phyloP scores from a whole-genome alignment of 495 filamentous ascomycete species.

The Aspergillus cavernicola region DNA sequence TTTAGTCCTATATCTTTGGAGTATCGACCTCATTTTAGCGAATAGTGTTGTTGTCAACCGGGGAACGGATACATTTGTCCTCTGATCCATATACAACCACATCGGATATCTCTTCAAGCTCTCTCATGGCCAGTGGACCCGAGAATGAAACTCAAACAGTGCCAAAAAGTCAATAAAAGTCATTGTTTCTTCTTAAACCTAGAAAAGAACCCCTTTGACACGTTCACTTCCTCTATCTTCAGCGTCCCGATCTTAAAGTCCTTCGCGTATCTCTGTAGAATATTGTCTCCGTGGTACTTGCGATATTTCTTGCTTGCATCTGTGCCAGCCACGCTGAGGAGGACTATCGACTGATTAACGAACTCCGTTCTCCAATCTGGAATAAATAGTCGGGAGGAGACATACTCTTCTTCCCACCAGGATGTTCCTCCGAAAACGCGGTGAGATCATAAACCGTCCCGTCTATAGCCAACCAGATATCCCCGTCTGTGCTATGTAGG shows the following conservation, averaged over 20 bases:
- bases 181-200: not conserved
- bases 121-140: too few relatives aligned
- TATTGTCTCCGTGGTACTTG: slow-evolving; percentile 11
- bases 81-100: too few relatives aligned
- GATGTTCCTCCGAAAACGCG: slow-evolving; percentile 8
- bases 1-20: too few relatives aligned
- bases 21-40: too few relatives aligned
- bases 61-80: too few relatives aligned
- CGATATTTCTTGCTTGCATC: slow-evolving; percentile 14
- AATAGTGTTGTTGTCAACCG: too few relatives aligned
- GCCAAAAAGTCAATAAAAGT: too few relatives aligned
- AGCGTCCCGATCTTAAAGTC: not conserved
- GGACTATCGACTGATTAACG: not conserved
- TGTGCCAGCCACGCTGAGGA: slow-evolving; percentile 5
- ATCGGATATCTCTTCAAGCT: too few relatives aligned
- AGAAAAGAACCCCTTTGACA: slow-evolving; percentile 7
- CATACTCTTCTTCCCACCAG: slow-evolving; percentile 12
- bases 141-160: too few relatives aligned
- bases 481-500: not conserved
- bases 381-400: not conserved
- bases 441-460: slow-evolving; percentile 10
- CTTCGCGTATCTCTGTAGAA: slow-evolving; percentile 1
- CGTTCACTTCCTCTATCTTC: not conserved
- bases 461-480: slow-evolving; percentile 11
- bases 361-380: not conserved